Base-by-base conservation (phyloP, 2,329 filamentous ascomycete species). In the Cercospora zeae-maydis region DNA sequence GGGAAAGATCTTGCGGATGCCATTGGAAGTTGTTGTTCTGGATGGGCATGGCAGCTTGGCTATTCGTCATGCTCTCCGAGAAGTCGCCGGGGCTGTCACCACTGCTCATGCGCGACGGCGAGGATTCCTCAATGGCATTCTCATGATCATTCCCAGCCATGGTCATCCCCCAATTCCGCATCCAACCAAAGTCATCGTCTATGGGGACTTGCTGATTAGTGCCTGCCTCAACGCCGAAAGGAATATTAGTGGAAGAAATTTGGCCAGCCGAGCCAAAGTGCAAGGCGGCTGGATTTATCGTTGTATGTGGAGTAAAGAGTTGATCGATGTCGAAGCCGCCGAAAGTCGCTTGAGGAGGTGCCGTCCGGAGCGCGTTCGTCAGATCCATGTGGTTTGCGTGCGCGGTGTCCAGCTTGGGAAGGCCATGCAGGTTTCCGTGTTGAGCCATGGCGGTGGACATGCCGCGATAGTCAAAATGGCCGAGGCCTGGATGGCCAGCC, bases 81-180 rank as follows among this genome's bases (percentile, higher is more conserved):
- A 93, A 90, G 56, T 89, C 91, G 75, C 90, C 93, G 73, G 96
- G 93, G 77, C 93, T 98, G 63, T 91, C 91, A 47, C 91, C 96
- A 79, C 93, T 98, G 79, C 93, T 98, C 76, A 98, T 93, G 52
- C 92, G 92, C 8, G 95, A 98, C 14, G 95, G 95, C 13, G 95
- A 98, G 10, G 95, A 98, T 63, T 90, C 92, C 71, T 96, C 93
- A 59, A 97, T 85, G 30, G 91, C 92, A 71, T 89, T 89, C 61
- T 84, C 85, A 70, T 71, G 59, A 83, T 69, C 69, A 73, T 76
- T 64, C 33, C 45, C 49, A 73, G 71, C 83, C 82, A 93, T 86
- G 51, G 90, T 86, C 71, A 88, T 86, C 67, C 95, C 91, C 74
- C 96, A 90, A 21, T 89, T 89, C 63, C 88, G 88, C 78, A 87